Evolutionary conservation across 192 early-diverging fungal genomes (phyloP), one percentile per base, ranked within the genome.

Genomic region (Umbelopsis sp.): DNA sequence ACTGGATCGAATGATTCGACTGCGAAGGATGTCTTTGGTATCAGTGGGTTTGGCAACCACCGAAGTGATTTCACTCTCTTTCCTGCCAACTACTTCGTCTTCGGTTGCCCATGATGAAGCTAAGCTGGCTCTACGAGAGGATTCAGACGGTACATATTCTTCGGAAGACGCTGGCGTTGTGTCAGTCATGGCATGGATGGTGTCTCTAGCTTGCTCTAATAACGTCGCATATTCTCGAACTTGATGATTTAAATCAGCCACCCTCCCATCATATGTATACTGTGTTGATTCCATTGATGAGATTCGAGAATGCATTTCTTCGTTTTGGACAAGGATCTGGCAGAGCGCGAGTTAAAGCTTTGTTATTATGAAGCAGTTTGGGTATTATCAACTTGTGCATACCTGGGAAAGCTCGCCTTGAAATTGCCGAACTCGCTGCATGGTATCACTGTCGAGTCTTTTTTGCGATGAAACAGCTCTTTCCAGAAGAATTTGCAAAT

Each of bases 401-500:
- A 71, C 76, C 20, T 48, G 58, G 3, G 68, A 61, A 20, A 78
- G 46, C 41, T 73, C 68, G 22, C 71, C 61, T 33, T 73, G 71
- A 64, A 78, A 58, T 20, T 72, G 45, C 44, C 68, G 66, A 25
- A 78, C 68, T 7, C 61, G 49, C 20, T 73, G 76, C n/a, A 72
- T 73, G 27, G 76, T 72, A 67, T 64, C 44, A 13, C 51, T 64
- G 55, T 78, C 76, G 5, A 61, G 49, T 58, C 73, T 72, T n/a
- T 78, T 78, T 70, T 78, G 76, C 8, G 67, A 55, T 45, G 55
- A 51, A 16, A 78, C 68, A 20, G 76, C 71, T 66, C 66, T 69
- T 20, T 78, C 76, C 21, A 78, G 58, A 25, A 78, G 46, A 16
- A 78, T 68, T 69, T 78, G 76, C 37, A 78, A 25, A 46, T 78